Evolutionary conservation across 345 rosid species (phyloP).

Genomic region (Brassica carinata): DNA sequence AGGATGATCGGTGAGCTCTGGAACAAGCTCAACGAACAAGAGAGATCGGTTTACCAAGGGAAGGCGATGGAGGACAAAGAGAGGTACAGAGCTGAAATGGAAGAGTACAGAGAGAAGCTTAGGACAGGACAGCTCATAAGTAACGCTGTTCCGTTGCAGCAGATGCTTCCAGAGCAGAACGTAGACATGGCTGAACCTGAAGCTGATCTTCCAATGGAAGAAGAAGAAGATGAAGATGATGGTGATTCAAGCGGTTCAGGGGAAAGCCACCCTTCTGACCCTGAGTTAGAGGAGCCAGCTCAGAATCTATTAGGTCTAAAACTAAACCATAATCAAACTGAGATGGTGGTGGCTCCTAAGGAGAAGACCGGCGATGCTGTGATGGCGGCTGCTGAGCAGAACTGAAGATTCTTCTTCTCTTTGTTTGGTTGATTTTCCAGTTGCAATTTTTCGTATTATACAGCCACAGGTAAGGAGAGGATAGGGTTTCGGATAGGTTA

Average conservation of each 20-base stretch:
- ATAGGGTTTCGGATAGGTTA: conserved; percentile 3
- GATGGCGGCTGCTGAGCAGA: conserved; percentile 31
- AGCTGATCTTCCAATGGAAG: conserved; percentile 46
- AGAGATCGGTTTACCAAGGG: conserved; percentile 74
- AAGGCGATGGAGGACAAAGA: conserved; percentile 85
- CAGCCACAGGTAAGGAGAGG: not conserved
- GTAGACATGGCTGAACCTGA: conserved; percentile 52
- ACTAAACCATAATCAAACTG: conserved; percentile 19
- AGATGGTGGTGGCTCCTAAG: conserved; percentile 14
- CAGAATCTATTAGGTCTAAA: conserved; percentile 6
- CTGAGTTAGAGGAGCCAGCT: conserved; percentile 16
- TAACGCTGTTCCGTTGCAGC: conserved; percentile 73
- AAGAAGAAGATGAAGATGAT: conserved; percentile 51
- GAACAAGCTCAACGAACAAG: conserved; percentile 70
- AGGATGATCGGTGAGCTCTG: conserved; percentile 93
- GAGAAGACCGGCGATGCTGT: conserved; percentile 29
- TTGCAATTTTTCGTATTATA: not conserved
- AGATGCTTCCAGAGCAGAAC: conserved; percentile 59
- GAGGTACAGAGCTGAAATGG: conserved; percentile 88
- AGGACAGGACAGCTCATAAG: conserved; percentile 61
- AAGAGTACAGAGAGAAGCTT: conserved; percentile 69
- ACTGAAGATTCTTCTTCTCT: conserved; percentile 22
- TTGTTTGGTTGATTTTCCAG: not conserved
- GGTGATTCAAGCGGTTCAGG: conserved; percentile 54
- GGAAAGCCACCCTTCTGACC: conserved; percentile 49